Conservation (phyloP, 129 eudicot genomes). For the Helianthus tuberosus region DNA sequence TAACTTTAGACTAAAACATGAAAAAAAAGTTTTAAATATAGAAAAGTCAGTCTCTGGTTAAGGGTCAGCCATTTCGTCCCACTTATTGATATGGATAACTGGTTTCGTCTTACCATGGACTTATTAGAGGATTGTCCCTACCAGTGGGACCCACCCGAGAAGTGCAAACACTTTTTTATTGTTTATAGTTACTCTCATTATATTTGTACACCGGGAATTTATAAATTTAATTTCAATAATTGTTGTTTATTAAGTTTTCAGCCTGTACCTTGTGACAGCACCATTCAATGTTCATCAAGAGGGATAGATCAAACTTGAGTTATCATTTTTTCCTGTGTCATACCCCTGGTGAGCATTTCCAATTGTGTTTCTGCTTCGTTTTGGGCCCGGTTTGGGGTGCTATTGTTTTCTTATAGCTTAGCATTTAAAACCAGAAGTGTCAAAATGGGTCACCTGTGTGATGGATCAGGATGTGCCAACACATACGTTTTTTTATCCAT, state of each 20-base stretch:
- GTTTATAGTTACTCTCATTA: background rate
- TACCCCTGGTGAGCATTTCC: slow-evolving; percentile 64
- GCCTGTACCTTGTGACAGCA: slow-evolving; percentile 88
- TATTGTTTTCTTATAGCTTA: slow-evolving; percentile 2
- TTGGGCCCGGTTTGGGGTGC: background rate
- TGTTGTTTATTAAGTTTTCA: slow-evolving; percentile 30
- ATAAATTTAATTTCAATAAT: slow-evolving; percentile 1
- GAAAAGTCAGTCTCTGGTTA: slow-evolving; percentile 20
- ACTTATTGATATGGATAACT: too few species aligned
- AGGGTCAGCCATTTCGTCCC: too few species aligned
- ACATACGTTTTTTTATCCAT: background rate
- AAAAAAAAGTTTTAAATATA: slow-evolving; percentile 17
- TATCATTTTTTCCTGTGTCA: slow-evolving; percentile 82
- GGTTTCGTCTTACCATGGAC: too few species aligned
- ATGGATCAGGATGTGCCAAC: background rate
- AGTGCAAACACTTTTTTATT: too few species aligned
- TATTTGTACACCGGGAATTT: too few species aligned
- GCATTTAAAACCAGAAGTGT: background rate
- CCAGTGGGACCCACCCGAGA: too few species aligned
- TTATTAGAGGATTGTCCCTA: too few species aligned
- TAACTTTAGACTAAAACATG: slow-evolving; percentile 6
- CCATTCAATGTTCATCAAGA: slow-evolving; percentile 77
- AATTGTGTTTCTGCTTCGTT: slow-evolving; percentile 5
- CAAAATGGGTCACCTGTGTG: background rate
- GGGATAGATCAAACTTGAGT: slow-evolving; percentile 79